A percentile compares a stretch with the other conserved stretches of the same genome.
These are phyloP conservation scores for Phellopilus nigrolimitatus DNA, from an alignment of 1,284 basidiomycete species.

Conservation along the genomic window DNA sequence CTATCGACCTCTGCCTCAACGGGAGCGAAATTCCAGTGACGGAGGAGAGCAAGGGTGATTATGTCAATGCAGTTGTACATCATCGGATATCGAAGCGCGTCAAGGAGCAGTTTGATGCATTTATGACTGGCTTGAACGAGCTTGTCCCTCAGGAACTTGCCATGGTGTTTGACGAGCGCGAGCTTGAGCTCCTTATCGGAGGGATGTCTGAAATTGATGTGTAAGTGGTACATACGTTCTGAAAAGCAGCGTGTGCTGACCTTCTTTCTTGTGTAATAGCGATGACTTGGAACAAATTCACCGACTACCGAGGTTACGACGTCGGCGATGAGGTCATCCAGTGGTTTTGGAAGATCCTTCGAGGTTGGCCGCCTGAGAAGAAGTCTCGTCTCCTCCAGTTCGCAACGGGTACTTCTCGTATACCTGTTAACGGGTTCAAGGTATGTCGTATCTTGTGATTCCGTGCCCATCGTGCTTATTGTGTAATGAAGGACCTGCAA, in stretches of 20 bases:
- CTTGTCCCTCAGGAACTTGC: slow-evolving; percentile 91
- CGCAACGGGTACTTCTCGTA: slow-evolving; percentile 88
- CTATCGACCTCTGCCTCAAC: slow-evolving; percentile 81
- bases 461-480: slow-evolving; percentile 33
- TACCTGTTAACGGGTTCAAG: slow-evolving; percentile 53
- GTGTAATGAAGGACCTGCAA: slow-evolving; percentile 93
- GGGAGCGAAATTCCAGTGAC: slow-evolving; percentile 82
- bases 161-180: slow-evolving; percentile 94
- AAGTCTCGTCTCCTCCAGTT: slow-evolving; percentile 89
- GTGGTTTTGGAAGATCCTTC: slow-evolving; percentile 97
- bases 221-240: slow-evolving; percentile 38
- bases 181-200: slow-evolving; percentile 88
- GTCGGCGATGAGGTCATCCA: slow-evolving; percentile 86
- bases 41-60: slow-evolving; percentile 94
- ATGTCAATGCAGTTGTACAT: slow-evolving; percentile 85
- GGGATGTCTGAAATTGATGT: slow-evolving; percentile 96
- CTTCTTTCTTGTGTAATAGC: slow-evolving; percentile 29
- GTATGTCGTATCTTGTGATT: not conserved
- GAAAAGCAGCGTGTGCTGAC: not conserved
- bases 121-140: slow-evolving; percentile 94
- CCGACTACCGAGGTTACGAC: slow-evolving; percentile 70
- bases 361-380: slow-evolving; percentile 89
- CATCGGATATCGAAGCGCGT: slow-evolving; percentile 90
- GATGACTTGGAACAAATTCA: slow-evolving; percentile 78
- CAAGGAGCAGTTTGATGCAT: slow-evolving; percentile 93